Conservation (phyloP, 1,284 basidiomycete species). For the Moesziomyces globuligerus region DNA sequence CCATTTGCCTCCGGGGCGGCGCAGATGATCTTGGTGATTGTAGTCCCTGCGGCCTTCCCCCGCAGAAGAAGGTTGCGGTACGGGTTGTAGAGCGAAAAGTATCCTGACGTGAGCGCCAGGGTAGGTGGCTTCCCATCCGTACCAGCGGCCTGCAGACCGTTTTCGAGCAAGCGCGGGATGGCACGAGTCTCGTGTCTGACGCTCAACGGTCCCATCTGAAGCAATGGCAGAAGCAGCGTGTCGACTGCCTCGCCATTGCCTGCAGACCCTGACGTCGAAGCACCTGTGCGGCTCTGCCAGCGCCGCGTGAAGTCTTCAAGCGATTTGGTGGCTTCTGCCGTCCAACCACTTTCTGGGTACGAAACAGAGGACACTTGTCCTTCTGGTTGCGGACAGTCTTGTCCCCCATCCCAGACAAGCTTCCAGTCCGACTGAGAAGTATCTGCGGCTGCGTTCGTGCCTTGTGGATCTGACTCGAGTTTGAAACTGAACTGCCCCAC, state of each 20-base stretch:
- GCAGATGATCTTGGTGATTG: conserved; percentile 74
- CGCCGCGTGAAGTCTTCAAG: conserved; percentile 44
- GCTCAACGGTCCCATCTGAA: conserved; percentile 68
- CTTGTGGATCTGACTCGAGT: conserved; percentile 14
- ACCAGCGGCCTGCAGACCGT: conserved; percentile 2
- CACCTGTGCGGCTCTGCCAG: conserved; percentile 27
- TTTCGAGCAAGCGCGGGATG: conserved; percentile 47
- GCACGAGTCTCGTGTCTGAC: conserved; percentile 67
- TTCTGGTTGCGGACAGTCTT: conserved; percentile 1
- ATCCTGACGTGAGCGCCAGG: conserved; percentile 79
- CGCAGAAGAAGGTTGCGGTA: conserved; percentile 70
- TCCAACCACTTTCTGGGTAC: conserved; percentile 43
- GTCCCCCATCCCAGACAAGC: conserved; percentile 61
- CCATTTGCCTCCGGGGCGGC: conserved; percentile 89
- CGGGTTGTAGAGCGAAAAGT: conserved; percentile 86
- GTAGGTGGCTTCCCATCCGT: conserved; percentile 6
- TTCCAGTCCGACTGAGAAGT: conserved; percentile 22
- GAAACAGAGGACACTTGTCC: background rate
- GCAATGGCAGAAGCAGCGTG: conserved; percentile 64
- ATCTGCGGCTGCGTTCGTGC: background rate
- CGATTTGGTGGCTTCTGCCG: conserved; percentile 15
- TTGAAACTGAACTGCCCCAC: conserved; percentile 80
- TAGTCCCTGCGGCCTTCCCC: conserved; percentile 37
- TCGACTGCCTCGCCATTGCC: conserved; percentile 14
- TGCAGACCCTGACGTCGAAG: background rate